Evolutionary conservation across 495 filamentous ascomycete genomes (phyloP), one percentile per base, ranked within the genome.

Genomic region (Neohortaea acidophila): DNA sequence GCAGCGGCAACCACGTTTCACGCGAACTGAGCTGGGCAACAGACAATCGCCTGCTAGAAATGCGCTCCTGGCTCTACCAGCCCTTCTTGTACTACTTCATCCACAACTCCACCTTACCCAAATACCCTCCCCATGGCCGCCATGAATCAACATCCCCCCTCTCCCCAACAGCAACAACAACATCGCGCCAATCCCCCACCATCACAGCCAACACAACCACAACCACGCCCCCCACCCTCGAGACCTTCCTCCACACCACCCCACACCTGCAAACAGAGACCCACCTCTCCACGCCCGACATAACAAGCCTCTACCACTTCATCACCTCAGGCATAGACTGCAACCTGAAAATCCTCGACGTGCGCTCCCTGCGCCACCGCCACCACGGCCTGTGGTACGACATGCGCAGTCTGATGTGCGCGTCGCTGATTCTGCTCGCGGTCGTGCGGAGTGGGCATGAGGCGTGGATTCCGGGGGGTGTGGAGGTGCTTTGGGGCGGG

Each of bases 341-440:
- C 31, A 35, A 24, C 15, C 15, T 34, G 2, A 35, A 32, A 14
- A 36, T 40, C 15, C 28, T 47, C n/a, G 29, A 42, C 11, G 12
- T 27, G 6, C 38, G 44, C 3, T 26, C 44, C 14, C 21, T 47
- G 8, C 44, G 44, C 29, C 44, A 47, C 22, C 37, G 44, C 15
- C 44, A 47, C 37, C 44, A 47, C 24, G 44, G 44, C 3, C 21
- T 42, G 2, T 47, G 44, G 44, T 41, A 25, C 38, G 38, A 47
- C 20, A 30, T 47, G 19, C 37, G 44, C 1, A 31, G 28, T 14
- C n/a, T 30, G 3, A 37, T 37, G 21, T n/a, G 10, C 13, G 44
- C 38, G 4, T 8, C 17, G 14, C 17, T 47, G 14, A 33, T 34
- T 9, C 19, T 47, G 13, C 27, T 47, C 8, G 44, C 44, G 2